Evolutionary conservation across 225 moss, liverwort and hornwort species (phyloP).

Genomic region (Anthoceros angustus): DNA sequence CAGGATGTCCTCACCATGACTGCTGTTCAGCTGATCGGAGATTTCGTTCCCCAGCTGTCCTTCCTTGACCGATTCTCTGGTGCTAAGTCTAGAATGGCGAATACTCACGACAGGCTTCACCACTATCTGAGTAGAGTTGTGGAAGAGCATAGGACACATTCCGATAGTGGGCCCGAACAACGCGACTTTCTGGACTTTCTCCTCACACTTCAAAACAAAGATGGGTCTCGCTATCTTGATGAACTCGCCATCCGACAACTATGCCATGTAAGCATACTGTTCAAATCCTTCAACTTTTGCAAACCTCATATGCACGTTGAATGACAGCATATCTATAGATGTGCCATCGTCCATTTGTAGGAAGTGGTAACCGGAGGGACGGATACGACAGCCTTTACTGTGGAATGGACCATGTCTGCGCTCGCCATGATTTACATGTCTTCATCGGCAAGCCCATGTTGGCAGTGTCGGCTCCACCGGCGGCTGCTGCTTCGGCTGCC

Average conservation of each 20-base stretch:
- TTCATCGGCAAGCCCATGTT: no score
- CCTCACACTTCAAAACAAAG: background rate
- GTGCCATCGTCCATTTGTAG: slow-evolving; percentile 6
- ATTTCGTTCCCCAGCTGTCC: background rate
- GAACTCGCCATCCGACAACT: no score
- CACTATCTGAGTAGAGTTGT: background rate
- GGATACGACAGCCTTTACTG: slow-evolving; percentile 2
- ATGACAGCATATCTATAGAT: no score
- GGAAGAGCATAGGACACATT: background rate
- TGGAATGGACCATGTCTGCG: slow-evolving; percentile 12
- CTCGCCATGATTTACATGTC: no score
- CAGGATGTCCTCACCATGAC: background rate
- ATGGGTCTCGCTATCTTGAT: no score
- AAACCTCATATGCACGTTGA: no score
- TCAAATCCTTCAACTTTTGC: no score
- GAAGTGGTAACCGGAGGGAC: slow-evolving; percentile 12
- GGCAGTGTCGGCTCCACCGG: no score
- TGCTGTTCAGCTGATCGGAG: background rate
- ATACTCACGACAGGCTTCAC: background rate
- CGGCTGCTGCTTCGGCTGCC: no score
- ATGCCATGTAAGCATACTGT: no score
- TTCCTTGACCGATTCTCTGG: background rate
- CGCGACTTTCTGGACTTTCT: background rate
- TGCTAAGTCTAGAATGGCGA: background rate
- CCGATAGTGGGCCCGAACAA: background rate